Base-by-base conservation (phyloP, 257 asterid genomes). In the Marsdenia floribunda region DNA sequence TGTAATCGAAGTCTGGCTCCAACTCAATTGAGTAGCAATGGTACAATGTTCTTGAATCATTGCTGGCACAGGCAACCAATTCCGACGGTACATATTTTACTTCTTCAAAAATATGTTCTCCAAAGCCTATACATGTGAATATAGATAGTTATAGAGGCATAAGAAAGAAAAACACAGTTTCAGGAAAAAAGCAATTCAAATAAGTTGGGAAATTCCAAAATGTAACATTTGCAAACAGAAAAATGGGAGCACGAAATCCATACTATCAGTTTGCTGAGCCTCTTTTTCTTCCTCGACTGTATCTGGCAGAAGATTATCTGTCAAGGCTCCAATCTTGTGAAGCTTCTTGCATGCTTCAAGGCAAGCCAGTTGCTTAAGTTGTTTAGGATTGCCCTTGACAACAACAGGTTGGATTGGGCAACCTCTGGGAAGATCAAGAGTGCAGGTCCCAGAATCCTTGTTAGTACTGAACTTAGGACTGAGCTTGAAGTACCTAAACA, bases 271-370 rank as follows among this genome's bases (percentile, higher is more conserved):
- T 65, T 84, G 82, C 69, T 84, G 82, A 57, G 72, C 86, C 29
- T 83, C 89, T 0, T 75, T 73, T 84, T 87, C 89, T 79, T 89
- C 95, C 90, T 82, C 83, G 42, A 89, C 83, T 15, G 89, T 84
- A 80, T 88, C 91, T 0, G 97, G 98, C 72, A 91, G 90, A 68
- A 93, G 97, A 66, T 85, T 47, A 77, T 91, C 89, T 0, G 96
- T 91, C 75, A 91, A 73, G 5, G 93, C 90, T 68, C 88, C 82
- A 60, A 81, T 82, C 73, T 81, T 75, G 86, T 93, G 97, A 74
- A 93, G 97, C 74, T 88, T 76, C 84, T 83, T 90, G 81, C 98
- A 93, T 60, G 96, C 97, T 85, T 90, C 91, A 15, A 93, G 80
- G 83, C 94, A 87, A 35, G 92, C 98, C 44, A 86, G 87, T 84